A percentile compares a stretch with the other conserved stretches of the same genome.
These are phyloP conservation scores for Colletotrichum camelliae DNA, from an alignment of 2,329 filamentous ascomycete genomes.

Conservation along the genomic window DNA sequence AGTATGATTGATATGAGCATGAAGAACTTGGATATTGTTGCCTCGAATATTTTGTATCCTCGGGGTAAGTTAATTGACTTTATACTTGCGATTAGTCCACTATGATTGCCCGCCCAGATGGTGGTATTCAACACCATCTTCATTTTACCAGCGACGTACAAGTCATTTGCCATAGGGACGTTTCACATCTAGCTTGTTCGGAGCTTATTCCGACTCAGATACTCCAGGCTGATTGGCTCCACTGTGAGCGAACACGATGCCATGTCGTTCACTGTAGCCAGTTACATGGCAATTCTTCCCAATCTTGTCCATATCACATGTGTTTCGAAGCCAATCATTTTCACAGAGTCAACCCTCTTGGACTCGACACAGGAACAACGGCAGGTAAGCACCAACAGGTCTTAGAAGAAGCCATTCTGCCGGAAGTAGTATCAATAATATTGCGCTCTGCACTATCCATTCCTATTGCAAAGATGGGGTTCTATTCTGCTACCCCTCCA, in stretches of 20 bases:
- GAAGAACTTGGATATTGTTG: background rate
- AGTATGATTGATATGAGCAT: background rate
- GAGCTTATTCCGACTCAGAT: background rate
- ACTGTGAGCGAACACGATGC: background rate
- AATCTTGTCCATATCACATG: background rate
- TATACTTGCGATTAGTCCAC: background rate
- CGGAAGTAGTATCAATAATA: background rate
- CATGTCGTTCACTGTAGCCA: fast-evolving
- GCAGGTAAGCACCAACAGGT: background rate
- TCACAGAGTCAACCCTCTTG: fast-evolving
- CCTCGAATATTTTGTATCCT: background rate
- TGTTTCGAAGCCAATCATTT: background rate
- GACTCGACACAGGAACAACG: background rate
- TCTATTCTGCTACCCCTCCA: background rate
- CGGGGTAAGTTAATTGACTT: background rate
- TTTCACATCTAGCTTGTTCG: background rate
- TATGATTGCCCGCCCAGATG: no score
- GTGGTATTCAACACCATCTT: no score
- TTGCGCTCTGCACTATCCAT: background rate
- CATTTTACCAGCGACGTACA: no score
- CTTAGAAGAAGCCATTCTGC: background rate
- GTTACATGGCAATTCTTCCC: fast-evolving
- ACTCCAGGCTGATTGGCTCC: background rate
- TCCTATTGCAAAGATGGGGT: background rate
- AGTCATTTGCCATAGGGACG: no score